These are phyloP conservation scores for Aechmea fasciata DNA, from an alignment of 176 grass and related monocot genomes.

Conservation along the genomic window DNA sequence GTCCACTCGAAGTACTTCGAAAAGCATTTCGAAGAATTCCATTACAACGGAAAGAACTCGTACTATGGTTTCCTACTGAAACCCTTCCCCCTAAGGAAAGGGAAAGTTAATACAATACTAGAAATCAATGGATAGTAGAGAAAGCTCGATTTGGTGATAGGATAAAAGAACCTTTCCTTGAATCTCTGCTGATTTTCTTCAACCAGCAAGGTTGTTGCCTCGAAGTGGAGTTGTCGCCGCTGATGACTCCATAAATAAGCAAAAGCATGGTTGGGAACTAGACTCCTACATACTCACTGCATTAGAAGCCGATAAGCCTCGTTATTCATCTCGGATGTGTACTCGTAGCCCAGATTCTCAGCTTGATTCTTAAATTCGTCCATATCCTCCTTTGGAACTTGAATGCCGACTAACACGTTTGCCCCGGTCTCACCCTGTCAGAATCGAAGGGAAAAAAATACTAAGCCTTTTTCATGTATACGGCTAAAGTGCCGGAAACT, in stretches of 20 bases:
- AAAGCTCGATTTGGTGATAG: neutral
- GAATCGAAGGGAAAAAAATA: too few relatives aligned
- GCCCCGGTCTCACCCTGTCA: slow-evolving; percentile 70
- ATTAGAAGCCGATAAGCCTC: slow-evolving; percentile 70
- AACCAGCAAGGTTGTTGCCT: neutral
- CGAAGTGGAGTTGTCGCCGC: neutral
- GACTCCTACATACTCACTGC: slow-evolving; percentile 20
- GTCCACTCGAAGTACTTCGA: neutral
- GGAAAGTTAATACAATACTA: neutral
- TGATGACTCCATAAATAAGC: neutral
- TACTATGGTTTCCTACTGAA: neutral
- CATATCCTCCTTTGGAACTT: slow-evolving; percentile 55
- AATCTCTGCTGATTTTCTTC: neutral
- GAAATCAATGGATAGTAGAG: neutral
- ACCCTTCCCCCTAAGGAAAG: neutral
- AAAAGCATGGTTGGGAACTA: neutral
- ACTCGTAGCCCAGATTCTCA: slow-evolving; percentile 65
- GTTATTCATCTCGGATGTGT: slow-evolving; percentile 67
- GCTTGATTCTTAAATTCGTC: slow-evolving; percentile 48
- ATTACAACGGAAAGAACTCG: neutral
- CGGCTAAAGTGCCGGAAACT: too few relatives aligned
- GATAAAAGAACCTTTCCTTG: neutral
- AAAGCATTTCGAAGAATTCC: neutral
- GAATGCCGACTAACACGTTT: slow-evolving; percentile 83
- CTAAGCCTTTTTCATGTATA: too few relatives aligned